phyloP scores from a whole-genome alignment of 495 filamentous ascomycete species.

The Hypoxylon subgilvum region DNA sequence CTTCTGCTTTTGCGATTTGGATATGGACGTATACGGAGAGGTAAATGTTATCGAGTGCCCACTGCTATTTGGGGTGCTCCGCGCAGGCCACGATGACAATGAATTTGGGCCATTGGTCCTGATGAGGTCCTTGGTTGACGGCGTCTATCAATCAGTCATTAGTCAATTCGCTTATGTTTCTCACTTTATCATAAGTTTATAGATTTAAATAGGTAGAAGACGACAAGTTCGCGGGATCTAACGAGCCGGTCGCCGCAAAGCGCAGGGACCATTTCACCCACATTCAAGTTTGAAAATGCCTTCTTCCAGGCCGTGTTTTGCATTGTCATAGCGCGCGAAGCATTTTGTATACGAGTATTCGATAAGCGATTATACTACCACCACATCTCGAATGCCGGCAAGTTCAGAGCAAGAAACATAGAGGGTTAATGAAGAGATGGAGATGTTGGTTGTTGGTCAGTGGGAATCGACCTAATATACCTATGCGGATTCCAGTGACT shows the following conservation, averaged over 20 bases:
- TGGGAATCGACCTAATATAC: constrained; percentile 16
- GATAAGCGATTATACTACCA: constrained; percentile 13
- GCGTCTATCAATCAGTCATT: constrained; percentile 26
- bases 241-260: too few species aligned
- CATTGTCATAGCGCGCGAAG: constrained; percentile 41
- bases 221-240: too few species aligned
- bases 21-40: constrained; percentile 44
- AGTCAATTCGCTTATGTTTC: not conserved
- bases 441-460: constrained; percentile 1
- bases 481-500: constrained; percentile 31
- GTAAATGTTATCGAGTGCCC: constrained; percentile 36
- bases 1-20: constrained; percentile 50
- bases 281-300: constrained; percentile 40
- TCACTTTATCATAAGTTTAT: not conserved
- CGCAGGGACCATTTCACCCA: constrained; percentile 23
- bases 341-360: constrained; percentile 29
- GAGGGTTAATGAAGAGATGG: not conserved
- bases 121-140: constrained; percentile 29
- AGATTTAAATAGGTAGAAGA: not conserved
- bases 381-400: constrained; percentile 11
- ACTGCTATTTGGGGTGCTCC: constrained; percentile 33
- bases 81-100: constrained; percentile 25
- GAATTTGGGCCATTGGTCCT: constrained; percentile 33
- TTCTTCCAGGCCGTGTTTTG: constrained; percentile 40
- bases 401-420: not conserved